phyloP scores from a whole-genome alignment of 768 basidiomycete species.

The Mycena leptocephala region DNA sequence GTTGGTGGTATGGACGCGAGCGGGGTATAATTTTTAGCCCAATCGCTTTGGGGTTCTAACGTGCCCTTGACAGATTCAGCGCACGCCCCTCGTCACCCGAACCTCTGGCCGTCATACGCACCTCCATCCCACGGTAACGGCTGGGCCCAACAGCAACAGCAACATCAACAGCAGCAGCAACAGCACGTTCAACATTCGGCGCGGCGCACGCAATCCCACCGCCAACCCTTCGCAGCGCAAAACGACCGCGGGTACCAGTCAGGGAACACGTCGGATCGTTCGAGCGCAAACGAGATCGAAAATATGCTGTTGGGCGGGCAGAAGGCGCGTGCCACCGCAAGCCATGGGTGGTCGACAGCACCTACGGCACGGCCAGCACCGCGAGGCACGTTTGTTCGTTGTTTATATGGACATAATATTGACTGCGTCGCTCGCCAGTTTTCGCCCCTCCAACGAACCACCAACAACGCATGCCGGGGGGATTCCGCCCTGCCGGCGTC shows the following conservation, averaged over 20 bases:
- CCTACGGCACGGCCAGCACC: slow-evolving; percentile 42
- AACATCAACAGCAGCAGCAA: slow-evolving; percentile 38
- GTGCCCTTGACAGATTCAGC: slow-evolving; percentile 68
- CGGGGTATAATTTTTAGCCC: slow-evolving; percentile 61
- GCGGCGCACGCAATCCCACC: slow-evolving; percentile 59
- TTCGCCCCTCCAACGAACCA: slow-evolving; percentile 56
- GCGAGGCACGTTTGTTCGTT: slow-evolving; percentile 36
- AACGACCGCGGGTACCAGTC: slow-evolving; percentile 62
- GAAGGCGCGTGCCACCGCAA: slow-evolving; percentile 40
- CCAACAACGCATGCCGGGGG: slow-evolving; percentile 51
- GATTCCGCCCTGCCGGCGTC: slow-evolving; percentile 64
- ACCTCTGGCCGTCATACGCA: slow-evolving; percentile 50
- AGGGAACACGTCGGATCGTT: slow-evolving; percentile 68
- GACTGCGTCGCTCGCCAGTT: slow-evolving; percentile 45
- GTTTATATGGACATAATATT: slow-evolving; percentile 4
- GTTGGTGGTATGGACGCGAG: slow-evolving; percentile 78
- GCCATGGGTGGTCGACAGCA: slow-evolving; percentile 55
- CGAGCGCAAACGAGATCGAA: slow-evolving; percentile 85
- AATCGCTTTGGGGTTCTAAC: neutral
- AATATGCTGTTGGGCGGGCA: slow-evolving; percentile 63
- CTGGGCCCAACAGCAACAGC: slow-evolving; percentile 54
- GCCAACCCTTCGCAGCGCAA: slow-evolving; percentile 63
- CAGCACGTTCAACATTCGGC: slow-evolving; percentile 41
- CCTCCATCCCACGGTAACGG: slow-evolving; percentile 41
- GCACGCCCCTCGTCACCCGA: slow-evolving; percentile 77